These are phyloP conservation scores for Moesziomyces sp. DNA, from an alignment of 1,284 basidiomycete genomes.

Conservation along the genomic window DNA sequence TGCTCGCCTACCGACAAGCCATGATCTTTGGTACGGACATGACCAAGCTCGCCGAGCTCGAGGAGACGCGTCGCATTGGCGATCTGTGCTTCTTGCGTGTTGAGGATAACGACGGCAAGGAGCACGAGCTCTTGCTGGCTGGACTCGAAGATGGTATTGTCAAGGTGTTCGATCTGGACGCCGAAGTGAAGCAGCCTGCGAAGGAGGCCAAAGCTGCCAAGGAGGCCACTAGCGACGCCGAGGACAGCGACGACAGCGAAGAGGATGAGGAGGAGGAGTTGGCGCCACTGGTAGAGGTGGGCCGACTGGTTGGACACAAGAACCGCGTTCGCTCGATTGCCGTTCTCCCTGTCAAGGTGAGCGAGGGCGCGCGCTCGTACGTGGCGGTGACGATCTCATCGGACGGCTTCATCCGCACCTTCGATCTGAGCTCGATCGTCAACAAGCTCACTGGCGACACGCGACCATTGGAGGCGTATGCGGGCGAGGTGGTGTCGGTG, in stretches of 20 bases:
- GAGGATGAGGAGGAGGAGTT: conserved; percentile 39
- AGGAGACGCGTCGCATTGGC: conserved; percentile 50
- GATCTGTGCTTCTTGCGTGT: conserved; percentile 54
- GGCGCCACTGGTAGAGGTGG: conserved; percentile 48
- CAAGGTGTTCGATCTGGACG: conserved; percentile 55
- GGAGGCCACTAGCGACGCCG: conserved; percentile 24
- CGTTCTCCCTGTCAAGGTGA: conserved; percentile 31
- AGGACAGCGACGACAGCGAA: conserved; percentile 20
- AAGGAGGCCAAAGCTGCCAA: conserved; percentile 16
- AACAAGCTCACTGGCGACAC: conserved; percentile 7
- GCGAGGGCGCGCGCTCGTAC: conserved; percentile 15
- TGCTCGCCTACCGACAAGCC: conserved; percentile 52
- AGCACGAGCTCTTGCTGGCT: conserved; percentile 57
- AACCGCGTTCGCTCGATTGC: conserved; percentile 58
- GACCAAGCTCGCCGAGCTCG: conserved; percentile 58
- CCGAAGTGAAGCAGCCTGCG: conserved; percentile 7
- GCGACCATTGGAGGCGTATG: conserved; percentile 11
- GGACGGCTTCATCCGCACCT: conserved; percentile 63
- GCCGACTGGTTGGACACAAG: conserved; percentile 57
- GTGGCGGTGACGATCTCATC: conserved; percentile 63
- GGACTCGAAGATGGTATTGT: conserved; percentile 49
- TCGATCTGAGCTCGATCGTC: conserved; percentile 51
- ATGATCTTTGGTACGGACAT: conserved; percentile 61
- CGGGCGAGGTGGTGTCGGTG: conserved; percentile 19
- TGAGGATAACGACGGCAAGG: conserved; percentile 16